These are phyloP conservation scores for Conticribra guillardii DNA, from an alignment of 108 stramenopile species.

Conservation along the genomic window DNA sequence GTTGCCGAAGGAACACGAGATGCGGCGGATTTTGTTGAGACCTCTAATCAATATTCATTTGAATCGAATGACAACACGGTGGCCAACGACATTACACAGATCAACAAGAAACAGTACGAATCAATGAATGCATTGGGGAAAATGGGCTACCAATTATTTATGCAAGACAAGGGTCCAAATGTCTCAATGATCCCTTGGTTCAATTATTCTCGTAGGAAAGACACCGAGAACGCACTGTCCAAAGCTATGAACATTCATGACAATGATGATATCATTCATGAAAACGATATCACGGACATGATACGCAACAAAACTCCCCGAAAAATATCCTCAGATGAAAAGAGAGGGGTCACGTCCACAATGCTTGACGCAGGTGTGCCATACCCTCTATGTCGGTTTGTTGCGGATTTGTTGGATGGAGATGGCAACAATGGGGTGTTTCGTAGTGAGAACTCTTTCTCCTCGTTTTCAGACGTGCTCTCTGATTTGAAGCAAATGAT, in stretches of 20 bases:
- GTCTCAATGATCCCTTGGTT: background rate
- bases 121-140: slow-evolving; percentile 9
- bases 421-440: slow-evolving; percentile 11
- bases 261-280: background rate
- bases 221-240: slow-evolving; percentile 1
- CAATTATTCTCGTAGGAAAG: background rate
- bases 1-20: slow-evolving; percentile 1
- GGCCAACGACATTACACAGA: too few relatives aligned
- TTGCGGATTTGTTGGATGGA: slow-evolving; percentile 21
- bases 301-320: background rate
- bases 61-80: too few relatives aligned
- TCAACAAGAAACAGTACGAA: background rate
- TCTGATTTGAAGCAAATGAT: slow-evolving; percentile 29
- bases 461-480: slow-evolving; percentile 25
- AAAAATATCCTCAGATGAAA: background rate
- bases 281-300: background rate
- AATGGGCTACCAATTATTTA: background rate
- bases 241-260: slow-evolving; percentile 9
- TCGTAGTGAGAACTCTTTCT: slow-evolving; percentile 18
- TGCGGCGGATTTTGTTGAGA: background rate
- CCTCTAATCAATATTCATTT: too few relatives aligned
- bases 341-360: background rate
- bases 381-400: slow-evolving; percentile 20
- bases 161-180: background rate
- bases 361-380: slow-evolving; percentile 23